A percentile compares a stretch with the other conserved stretches of the same genome.
Conservation (phyloP, 352 stramenopile species). For the Globisporangium sylvaticum region DNA sequence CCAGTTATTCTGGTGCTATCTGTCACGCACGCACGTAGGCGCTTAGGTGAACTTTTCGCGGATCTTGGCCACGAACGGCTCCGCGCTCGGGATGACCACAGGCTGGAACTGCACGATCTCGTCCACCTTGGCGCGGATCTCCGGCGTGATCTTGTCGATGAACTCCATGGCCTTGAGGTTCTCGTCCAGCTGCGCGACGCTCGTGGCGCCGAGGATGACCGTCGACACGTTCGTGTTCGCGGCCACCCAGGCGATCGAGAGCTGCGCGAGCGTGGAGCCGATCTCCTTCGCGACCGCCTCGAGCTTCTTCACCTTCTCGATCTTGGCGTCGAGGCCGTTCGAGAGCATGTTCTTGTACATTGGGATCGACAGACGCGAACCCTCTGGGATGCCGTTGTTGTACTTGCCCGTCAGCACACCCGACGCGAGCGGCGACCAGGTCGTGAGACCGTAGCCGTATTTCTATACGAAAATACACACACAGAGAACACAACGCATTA, state of each 20-base stretch:
- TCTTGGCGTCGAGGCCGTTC: conserved; percentile 43
- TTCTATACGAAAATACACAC: no score
- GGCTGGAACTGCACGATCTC: conserved; percentile 45
- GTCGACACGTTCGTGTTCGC: conserved; percentile 50
- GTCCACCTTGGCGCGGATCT: conserved; percentile 57
- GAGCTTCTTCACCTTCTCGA: conserved; percentile 37
- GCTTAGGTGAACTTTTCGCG: no score
- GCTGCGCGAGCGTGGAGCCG: conserved; percentile 49
- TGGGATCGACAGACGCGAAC: conserved; percentile 50
- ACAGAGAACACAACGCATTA: no score
- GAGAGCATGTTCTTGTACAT: conserved; percentile 47
- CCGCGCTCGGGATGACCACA: no score
- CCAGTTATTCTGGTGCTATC: no score
- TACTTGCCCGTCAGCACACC: conserved; percentile 81
- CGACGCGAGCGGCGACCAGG: conserved; percentile 63
- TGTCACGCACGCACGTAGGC: no score
- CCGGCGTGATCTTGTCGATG: conserved; percentile 62
- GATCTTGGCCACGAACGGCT: no score
- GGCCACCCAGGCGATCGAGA: conserved; percentile 49
- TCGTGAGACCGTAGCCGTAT: conserved; percentile 65
- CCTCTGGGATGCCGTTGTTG: conserved; percentile 66
- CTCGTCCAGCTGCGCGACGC: conserved; percentile 49
- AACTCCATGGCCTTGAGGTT: conserved; percentile 69
- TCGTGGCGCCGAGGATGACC: conserved; percentile 52
- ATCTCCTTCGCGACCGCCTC: conserved; percentile 53